Evolutionary conservation across 2,329 filamentous ascomycete genomes (phyloP).

Genomic region (Ophiostoma piceae): DNA sequence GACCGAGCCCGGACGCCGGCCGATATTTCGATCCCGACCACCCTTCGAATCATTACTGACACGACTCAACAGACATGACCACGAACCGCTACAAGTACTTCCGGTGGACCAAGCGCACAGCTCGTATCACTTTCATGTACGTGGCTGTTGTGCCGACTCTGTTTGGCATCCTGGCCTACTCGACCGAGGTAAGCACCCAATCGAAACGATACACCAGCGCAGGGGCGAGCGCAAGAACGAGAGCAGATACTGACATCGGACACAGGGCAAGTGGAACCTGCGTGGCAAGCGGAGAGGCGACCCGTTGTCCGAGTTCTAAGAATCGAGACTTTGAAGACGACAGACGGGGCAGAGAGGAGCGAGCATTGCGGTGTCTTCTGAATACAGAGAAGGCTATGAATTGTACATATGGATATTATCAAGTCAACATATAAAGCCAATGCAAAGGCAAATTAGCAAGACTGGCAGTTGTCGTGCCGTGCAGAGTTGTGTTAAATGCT

Average conservation of each 20-base stretch:
- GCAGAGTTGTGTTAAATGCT: background rate
- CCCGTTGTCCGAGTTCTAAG: conserved; percentile 70
- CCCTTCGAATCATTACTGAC: conserved; percentile 22
- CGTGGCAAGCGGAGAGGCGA: conserved; percentile 87
- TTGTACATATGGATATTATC: conserved; percentile 2
- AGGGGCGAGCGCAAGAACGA: background rate
- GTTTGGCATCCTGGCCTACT: conserved; percentile 67
- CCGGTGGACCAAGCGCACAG: conserved; percentile 82
- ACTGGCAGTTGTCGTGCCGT: background rate
- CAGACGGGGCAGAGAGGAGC: background rate
- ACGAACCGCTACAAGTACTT: conserved; percentile 89
- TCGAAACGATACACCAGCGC: background rate
- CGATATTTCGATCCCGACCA: background rate
- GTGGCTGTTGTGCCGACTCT: conserved; percentile 65
- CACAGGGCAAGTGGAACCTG: conserved; percentile 77
- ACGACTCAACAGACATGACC: conserved; percentile 60
- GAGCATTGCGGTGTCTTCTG: background rate
- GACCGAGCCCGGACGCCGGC: background rate
- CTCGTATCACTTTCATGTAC: conserved; percentile 73
- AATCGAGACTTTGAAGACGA: background rate
- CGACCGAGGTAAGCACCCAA: conserved; percentile 71
- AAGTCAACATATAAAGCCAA: conserved; percentile 1
- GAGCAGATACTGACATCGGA: background rate
- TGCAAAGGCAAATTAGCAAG: background rate
- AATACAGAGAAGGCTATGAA: background rate